Base-by-base conservation (phyloP, 1,139 yeast species). In the Yamadazyma taylorii region DNA sequence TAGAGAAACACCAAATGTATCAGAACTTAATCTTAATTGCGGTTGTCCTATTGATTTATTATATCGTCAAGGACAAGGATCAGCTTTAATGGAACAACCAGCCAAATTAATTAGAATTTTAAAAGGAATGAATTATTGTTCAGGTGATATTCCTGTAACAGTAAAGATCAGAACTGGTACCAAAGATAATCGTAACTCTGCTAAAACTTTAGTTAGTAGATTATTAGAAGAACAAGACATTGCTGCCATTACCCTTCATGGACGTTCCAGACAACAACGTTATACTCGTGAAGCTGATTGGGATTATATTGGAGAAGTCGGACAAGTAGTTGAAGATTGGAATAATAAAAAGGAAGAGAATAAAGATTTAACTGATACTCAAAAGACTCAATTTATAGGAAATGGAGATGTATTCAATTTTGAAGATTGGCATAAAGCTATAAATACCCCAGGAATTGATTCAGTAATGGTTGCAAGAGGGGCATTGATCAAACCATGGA, bases 401-500 rank as follows among this genome's bases (percentile, higher is more conserved):
- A 92, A 92, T 57, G 99, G 99, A 35, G 99, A 92, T 61, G 78
- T 89, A 32, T 90, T 73, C 64, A 84, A 87, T 16, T 80, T 77
- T 66, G 85, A 85, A 53, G 98, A 92, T 57, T 92, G 96, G 96
- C 77, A 88, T 59, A 72, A 73, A 30, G 90, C 85, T n/a, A 70
- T 81, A 30, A 73, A 75, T 27, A 73, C 79, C 32, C 78, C 78
- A 24, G 86, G 88, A 13, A 81, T 90, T 38, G 98, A 94, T 62
- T 81, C 94, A 25, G 95, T 89, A 16, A 92, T 94, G 97, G 90
- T 94, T 38, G 98, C 98, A 2, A 78, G 99, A 52, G 98, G 97
- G 38, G 97, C 97, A 0, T 76, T 92, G 48, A 90, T 94, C 59
- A 92, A 94, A 63, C 99, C 99, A 33, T 92, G 99, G 99, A 87